These are phyloP conservation scores for Phaeosphaeriaceae sp. DNA, from an alignment of 2,329 filamentous ascomycete species.

Conservation along the genomic window DNA sequence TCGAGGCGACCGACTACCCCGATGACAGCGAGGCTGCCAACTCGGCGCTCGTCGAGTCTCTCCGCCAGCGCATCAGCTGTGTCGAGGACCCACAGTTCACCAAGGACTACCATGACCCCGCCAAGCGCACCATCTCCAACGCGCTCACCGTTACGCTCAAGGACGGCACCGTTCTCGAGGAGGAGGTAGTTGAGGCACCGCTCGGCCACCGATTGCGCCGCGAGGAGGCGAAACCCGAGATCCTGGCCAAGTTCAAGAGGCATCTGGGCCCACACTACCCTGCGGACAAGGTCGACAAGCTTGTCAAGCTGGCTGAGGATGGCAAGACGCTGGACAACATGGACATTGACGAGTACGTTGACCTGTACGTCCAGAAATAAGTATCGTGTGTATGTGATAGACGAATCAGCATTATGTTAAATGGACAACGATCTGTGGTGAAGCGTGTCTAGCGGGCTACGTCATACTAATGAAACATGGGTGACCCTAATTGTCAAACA, in stretches of 20 bases:
- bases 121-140: constrained; percentile 95
- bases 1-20: constrained; percentile 91
- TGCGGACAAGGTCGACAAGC: constrained; percentile 77
- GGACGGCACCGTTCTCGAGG: constrained; percentile 88
- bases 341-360: constrained; percentile 91
- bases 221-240: constrained; percentile 97
- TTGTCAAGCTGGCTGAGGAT: constrained; percentile 81
- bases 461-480: constrained; percentile 3
- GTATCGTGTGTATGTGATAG: background rate
- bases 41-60: constrained; percentile 85
- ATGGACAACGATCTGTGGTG: background rate
- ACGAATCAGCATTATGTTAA: background rate
- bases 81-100: constrained; percentile 97
- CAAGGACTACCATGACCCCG: constrained; percentile 91
- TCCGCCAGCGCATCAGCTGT: constrained; percentile 92
- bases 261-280: constrained; percentile 86
- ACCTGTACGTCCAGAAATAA: constrained; percentile 73
- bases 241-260: constrained; percentile 92
- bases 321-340: constrained; percentile 76
- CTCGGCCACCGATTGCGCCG: constrained; percentile 89
- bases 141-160: constrained; percentile 93
- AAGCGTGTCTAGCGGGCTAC: background rate
- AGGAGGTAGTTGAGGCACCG: constrained; percentile 91
- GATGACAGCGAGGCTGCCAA: constrained; percentile 93
- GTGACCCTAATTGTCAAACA: background rate